Percentiles rank a stretch among this genome's conserved stretches.
phyloP scores from a whole-genome alignment of 2,329 filamentous ascomycete genomes.

The Trichoderma oligosporum region DNA sequence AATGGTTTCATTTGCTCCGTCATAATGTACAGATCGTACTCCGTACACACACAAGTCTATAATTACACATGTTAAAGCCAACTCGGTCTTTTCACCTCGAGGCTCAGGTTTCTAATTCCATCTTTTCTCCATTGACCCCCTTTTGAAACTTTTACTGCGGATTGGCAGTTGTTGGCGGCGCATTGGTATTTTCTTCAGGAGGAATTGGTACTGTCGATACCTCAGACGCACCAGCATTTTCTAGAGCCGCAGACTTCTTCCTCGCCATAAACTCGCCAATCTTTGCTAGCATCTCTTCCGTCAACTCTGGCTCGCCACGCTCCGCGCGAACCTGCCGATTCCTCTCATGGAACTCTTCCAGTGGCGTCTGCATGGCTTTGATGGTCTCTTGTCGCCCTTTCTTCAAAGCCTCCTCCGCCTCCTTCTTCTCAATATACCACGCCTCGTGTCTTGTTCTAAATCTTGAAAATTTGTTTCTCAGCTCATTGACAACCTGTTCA shows the following conservation, averaged over 20 bases:
- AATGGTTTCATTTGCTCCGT: constrained; percentile 16
- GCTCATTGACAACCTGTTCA: constrained; percentile 71
- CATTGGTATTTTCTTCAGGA: constrained; percentile 4
- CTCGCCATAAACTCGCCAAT: constrained; percentile 59
- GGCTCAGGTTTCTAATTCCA: neutral
- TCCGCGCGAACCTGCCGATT: constrained; percentile 49
- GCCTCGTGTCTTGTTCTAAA: constrained; percentile 78
- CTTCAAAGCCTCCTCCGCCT: constrained; percentile 51
- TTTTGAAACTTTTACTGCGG: neutral
- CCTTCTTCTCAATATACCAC: constrained; percentile 65
- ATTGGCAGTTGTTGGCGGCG: constrained; percentile 7
- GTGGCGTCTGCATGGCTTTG: constrained; percentile 49
- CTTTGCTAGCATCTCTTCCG: constrained; percentile 57
- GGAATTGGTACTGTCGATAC: constrained; percentile 25
- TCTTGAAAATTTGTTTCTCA: constrained; percentile 76
- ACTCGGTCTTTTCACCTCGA: neutral
- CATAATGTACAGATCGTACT: constrained; percentile 33
- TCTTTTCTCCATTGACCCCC: neutral
- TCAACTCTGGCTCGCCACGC: constrained; percentile 53
- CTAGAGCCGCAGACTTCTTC: constrained; percentile 45
- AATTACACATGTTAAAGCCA: constrained; percentile 30
- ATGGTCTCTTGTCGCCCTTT: constrained; percentile 33
- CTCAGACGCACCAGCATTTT: constrained; percentile 37
- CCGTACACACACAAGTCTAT: constrained; percentile 31
- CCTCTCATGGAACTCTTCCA: constrained; percentile 57